phyloP scores from a whole-genome alignment of 495 filamentous ascomycete species.

The Recurvomyces mirabilis region DNA sequence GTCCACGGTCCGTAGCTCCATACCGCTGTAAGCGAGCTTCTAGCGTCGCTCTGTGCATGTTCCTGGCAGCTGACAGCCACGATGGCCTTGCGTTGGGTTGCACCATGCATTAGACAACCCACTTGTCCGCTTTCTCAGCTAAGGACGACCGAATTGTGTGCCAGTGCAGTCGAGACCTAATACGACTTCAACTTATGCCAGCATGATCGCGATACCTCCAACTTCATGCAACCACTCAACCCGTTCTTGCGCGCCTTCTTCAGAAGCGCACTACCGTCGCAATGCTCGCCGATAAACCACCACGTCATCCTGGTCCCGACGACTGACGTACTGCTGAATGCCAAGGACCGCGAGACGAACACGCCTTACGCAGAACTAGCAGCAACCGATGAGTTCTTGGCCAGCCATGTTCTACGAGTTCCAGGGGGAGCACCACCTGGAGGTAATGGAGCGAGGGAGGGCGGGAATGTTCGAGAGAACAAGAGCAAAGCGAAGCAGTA shows the following conservation, averaged over 20 bases:
- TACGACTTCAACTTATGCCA: no score
- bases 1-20: no score
- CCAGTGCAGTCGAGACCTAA: no score
- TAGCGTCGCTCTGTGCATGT: no score
- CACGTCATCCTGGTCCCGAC: conserved; percentile 91
- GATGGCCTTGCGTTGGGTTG: no score
- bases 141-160: no score
- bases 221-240: conserved; percentile 71
- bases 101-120: no score
- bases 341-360: conserved; percentile 80
- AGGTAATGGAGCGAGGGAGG: conserved; percentile 45
- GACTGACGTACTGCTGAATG: conserved; percentile 77
- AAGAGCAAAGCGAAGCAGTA: conserved; percentile 89
- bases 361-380: conserved; percentile 68
- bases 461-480: conserved; percentile 70
- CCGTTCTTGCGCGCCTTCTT: conserved; percentile 98
- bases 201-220: no score
- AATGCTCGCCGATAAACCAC: conserved; percentile 85
- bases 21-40: no score
- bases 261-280: conserved; percentile 80
- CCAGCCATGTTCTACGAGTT: conserved; percentile 89
- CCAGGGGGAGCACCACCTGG: conserved; percentile 45
- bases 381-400: conserved; percentile 84
- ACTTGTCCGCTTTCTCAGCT: no score
- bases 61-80: no score